Conservation (phyloP, 2,329 filamentous ascomycete species). For the Neocucurbitaria cava region DNA sequence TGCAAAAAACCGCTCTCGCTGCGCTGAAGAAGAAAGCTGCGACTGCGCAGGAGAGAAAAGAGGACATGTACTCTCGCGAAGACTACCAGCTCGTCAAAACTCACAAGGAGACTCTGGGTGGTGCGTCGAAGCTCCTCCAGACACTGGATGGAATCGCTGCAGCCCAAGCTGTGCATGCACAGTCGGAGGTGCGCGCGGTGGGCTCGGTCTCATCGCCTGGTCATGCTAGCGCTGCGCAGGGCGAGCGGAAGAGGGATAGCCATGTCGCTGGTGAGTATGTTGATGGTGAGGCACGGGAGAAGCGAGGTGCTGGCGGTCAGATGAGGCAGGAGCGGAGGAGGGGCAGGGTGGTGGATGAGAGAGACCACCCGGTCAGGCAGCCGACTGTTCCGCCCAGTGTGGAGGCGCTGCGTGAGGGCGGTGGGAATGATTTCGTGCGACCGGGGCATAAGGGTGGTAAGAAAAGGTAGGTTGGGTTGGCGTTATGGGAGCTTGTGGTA, state of each 20-base stretch:
- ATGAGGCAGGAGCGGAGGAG: background rate
- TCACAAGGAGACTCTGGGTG: background rate
- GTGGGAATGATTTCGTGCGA: slow-evolving; percentile 2
- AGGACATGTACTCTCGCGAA: background rate
- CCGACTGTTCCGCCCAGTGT: slow-evolving; percentile 4
- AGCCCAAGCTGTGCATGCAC: background rate
- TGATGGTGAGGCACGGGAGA: background rate
- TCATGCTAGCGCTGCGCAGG: too few relatives aligned
- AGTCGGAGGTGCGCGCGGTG: too few relatives aligned
- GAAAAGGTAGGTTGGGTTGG: background rate
- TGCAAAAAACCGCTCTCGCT: background rate
- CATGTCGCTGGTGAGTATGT: background rate
- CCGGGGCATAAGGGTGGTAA: background rate
- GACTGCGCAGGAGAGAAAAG: background rate
- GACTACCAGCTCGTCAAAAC: background rate
- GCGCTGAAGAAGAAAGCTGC: background rate
- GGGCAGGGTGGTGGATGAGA: too few relatives aligned
- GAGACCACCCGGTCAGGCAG: slow-evolving; percentile 1
- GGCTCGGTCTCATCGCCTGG: too few relatives aligned
- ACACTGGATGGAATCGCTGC: background rate
- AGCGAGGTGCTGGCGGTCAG: background rate
- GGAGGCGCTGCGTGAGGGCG: background rate
- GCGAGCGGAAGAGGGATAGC: too few relatives aligned
- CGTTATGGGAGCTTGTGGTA: slow-evolving; percentile 11
- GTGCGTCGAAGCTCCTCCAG: background rate